phyloP scores from a whole-genome alignment of 768 basidiomycete species.

The Tulasnella sp. region DNA sequence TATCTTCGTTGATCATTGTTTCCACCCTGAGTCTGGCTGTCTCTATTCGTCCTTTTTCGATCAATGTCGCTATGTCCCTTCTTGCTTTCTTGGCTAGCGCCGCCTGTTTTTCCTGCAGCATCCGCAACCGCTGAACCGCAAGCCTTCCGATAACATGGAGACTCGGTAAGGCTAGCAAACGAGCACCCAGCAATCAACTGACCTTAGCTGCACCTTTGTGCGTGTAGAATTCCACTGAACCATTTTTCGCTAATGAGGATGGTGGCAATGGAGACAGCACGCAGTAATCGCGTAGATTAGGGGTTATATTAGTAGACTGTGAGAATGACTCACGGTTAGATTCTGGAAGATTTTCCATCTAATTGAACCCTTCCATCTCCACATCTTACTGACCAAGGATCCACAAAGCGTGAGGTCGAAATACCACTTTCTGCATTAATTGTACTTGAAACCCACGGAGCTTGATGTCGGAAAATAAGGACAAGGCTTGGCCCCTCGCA shows the following conservation, averaged over 20 bases:
- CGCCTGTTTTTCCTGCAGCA: conserved; percentile 82
- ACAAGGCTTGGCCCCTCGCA: conserved; percentile 84
- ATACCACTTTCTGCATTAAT: conserved; percentile 18
- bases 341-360: conserved; percentile 11
- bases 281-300: no score
- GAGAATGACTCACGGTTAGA: no score
- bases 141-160: no score
- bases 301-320: no score
- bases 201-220: conserved; percentile 20
- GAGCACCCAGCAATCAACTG: conserved; percentile 2
- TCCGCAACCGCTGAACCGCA: conserved; percentile 73
- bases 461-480: conserved; percentile 47
- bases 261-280: no score
- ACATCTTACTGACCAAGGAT: conserved; percentile 59
- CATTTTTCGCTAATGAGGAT: neutral
- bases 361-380: neutral
- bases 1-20: conserved; percentile 76
- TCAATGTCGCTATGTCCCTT: conserved; percentile 64
- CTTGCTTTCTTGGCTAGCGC: conserved; percentile 64
- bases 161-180: no score
- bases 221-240: conserved; percentile 19
- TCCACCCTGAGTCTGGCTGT: conserved; percentile 79
- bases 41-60: conserved; percentile 71
- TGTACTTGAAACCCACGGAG: neutral
- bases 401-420: conserved; percentile 65